Percentiles rank a stretch among this genome's conserved stretches.
phyloP scores from a whole-genome alignment of 2,329 filamentous ascomycete species.

The Aphanocladium album region DNA sequence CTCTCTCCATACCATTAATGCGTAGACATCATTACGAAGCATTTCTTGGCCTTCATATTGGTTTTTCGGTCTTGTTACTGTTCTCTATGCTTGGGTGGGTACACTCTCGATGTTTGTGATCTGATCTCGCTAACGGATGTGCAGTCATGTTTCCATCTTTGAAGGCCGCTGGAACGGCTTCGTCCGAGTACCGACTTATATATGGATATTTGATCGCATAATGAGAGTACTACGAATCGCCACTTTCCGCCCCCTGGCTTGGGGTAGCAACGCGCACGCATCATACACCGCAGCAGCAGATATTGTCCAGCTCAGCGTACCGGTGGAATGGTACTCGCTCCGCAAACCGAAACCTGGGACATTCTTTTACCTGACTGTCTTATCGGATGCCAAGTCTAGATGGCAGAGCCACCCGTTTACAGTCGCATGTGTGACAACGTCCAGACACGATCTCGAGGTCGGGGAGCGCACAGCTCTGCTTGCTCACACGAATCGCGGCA shows the following conservation, averaged over 20 bases:
- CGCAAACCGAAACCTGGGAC: slow-evolving; percentile 31
- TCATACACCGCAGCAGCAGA: slow-evolving; percentile 34
- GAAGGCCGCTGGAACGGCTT: slow-evolving; percentile 42
- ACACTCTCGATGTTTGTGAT: too few species aligned
- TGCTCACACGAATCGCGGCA: slow-evolving; percentile 11
- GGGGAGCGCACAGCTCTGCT: slow-evolving; percentile 31
- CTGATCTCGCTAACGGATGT: not conserved
- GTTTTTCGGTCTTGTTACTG: slow-evolving; percentile 45
- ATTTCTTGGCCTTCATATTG: slow-evolving; percentile 46
- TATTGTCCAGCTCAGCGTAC: slow-evolving; percentile 37
- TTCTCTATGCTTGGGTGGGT: slow-evolving; percentile 41
- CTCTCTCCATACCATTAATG: slow-evolving; percentile 46
- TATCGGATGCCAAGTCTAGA: slow-evolving; percentile 30
- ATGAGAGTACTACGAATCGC: slow-evolving; percentile 39
- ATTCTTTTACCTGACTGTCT: slow-evolving; percentile 41
- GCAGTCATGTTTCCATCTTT: slow-evolving; percentile 45
- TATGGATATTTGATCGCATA: slow-evolving; percentile 47
- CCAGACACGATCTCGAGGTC: slow-evolving; percentile 16
- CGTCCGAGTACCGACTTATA: slow-evolving; percentile 42
- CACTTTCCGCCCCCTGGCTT: slow-evolving; percentile 34
- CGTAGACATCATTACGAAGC: slow-evolving; percentile 48
- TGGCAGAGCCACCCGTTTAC: slow-evolving; percentile 50
- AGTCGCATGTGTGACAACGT: slow-evolving; percentile 28
- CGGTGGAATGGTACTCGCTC: slow-evolving; percentile 29
- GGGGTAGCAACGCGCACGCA: slow-evolving; percentile 29